Base-by-base conservation (phyloP, 2,329 filamentous ascomycete species). In the Colletotrichum agaves region DNA sequence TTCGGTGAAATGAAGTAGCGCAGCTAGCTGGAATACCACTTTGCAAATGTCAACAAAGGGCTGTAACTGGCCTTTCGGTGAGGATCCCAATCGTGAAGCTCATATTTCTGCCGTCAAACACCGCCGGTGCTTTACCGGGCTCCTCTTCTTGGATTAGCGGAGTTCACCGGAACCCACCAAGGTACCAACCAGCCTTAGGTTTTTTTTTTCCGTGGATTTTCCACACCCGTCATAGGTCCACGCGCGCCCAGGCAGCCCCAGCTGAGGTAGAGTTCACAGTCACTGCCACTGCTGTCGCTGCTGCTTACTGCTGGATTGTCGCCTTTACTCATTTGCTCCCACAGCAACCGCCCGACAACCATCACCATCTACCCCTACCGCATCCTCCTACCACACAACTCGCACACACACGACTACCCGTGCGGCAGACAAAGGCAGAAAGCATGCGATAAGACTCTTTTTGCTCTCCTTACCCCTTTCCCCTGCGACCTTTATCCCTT, bases 301-400 rank as follows among this genome's bases (percentile, higher is more conserved):
- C 39, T 35, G 46, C 55, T 53, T 35, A 37, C 55, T 53, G 43
- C 41, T n/a, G 43, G 47, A 7, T 59, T 44, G 19, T 60, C 35
- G 17, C 31, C 7, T 49, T 46, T 33, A 58, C 19, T 62, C 58
- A 65, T 68, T 63, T 65, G 61, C 65, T 65, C 65, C 66, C 66
- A 69, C 66, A 69, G 66, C 66, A 69, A 69, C 66, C 49, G 66
- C 62, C 66, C 66, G 15, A 50, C 66, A 66, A 66, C 66, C 66
- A 69, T 62, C 56, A 53, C 56, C 66, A 56, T 39, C 50, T 31
- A 17, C 50, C 47, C 12, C 33, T 50, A n/a, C 47, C 33, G 11
- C 59, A 56, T 41, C 41, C 43, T 33, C 50, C 52, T 59, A 61
- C 23, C 47, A 21, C 44, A 63, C 50, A 10, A 47, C 60, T 44